Evolutionary conservation across 371 early-diverging fungal genomes (phyloP).

Genomic region (Lichtheimia ramosa): DNA sequence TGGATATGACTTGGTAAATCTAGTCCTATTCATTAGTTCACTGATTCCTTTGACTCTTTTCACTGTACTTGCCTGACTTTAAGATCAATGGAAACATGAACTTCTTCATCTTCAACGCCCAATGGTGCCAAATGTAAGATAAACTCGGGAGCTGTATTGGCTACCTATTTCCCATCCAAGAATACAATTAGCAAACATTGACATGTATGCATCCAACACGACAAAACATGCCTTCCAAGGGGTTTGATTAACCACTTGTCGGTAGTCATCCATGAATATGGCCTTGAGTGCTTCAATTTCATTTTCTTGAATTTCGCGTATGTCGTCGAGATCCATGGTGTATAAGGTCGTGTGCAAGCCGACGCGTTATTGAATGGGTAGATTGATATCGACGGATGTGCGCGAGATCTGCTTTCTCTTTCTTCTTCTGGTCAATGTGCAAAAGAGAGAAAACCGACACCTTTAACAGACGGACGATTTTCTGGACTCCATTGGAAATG

Average conservation of each 20-base stretch:
- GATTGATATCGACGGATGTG: conserved; percentile 3
- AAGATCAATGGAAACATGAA: conserved; percentile 55
- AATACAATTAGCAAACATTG: neutral
- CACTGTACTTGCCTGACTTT: conserved; percentile 56
- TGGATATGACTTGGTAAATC: conserved; percentile 72
- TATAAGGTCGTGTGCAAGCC: neutral
- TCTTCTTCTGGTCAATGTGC: neutral
- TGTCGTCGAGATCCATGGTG: conserved; percentile 51
- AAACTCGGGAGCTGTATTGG: conserved; percentile 66
- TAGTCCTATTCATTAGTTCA: conserved; percentile 12
- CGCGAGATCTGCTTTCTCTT: conserved; percentile 4
- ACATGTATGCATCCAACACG: too few relatives aligned
- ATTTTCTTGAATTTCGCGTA: conserved; percentile 70
- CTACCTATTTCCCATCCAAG: conserved; percentile 35
- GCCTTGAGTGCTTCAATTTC: conserved; percentile 76
- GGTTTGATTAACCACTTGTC: conserved; percentile 55
- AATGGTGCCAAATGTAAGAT: conserved; percentile 57
- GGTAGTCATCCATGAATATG: conserved; percentile 74
- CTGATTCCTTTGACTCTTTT: conserved; percentile 2
- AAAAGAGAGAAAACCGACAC: conserved; percentile 4
- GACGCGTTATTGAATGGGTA: neutral
- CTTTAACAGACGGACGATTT: neutral
- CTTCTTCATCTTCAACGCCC: conserved; percentile 55
- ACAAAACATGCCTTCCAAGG: conserved; percentile 67
- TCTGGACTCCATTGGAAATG: neutral